Evolutionary conservation across 768 basidiomycete genomes (phyloP), one percentile per base, ranked within the genome.

Genomic region (Gloeophyllum trabeum): DNA sequence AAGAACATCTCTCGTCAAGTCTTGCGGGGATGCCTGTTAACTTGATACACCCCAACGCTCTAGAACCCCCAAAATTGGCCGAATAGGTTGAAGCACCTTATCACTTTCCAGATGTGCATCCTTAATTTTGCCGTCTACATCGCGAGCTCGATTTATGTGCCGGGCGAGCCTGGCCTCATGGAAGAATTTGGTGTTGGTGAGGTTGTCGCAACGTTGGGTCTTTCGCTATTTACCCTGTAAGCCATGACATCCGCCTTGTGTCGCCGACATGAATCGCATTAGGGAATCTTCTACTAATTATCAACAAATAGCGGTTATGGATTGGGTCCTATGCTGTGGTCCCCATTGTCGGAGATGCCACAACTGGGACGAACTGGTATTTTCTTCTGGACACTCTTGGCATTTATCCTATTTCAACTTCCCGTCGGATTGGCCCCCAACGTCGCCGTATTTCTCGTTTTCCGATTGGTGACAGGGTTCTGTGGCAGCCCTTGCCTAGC

Each of bases 91-190:
- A 51, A 55, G 35, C 44, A 49, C 24, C 56, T 60, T 39, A 56
- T 61, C 7, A 54, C 58, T n/a, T 59, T 58, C 40, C 52, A 52
- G 28, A 59, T 61, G 14, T 58, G 57, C 37, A 46, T 62, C 37
- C 44, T 63, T 38, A 62, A 59, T 1, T 56, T 61, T 41, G 49
- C 52, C 40, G 51, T 62, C 20, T 63, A 61, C 48, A 55, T 63
- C 43, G 61, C 28, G 10, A 30, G 28, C 7, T 7, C 57, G 14
- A 60, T 63, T 25, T 63, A 59, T 42, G 54, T 56, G 1, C 51
- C 60, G n/a, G 56, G 56, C 4, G 57, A 58, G 19, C 51, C 54
- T 2, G 51, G 44, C 6, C 38, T 63, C 13, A 41, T 57, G 30
- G 22, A 46, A 1, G 48, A 59, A 3, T 63, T 60, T 46, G 47